A percentile compares a stretch with the other conserved stretches of the same genome.
phyloP scores from a whole-genome alignment of 2,329 filamentous ascomycete species.

The Leptographium galeiforme region DNA sequence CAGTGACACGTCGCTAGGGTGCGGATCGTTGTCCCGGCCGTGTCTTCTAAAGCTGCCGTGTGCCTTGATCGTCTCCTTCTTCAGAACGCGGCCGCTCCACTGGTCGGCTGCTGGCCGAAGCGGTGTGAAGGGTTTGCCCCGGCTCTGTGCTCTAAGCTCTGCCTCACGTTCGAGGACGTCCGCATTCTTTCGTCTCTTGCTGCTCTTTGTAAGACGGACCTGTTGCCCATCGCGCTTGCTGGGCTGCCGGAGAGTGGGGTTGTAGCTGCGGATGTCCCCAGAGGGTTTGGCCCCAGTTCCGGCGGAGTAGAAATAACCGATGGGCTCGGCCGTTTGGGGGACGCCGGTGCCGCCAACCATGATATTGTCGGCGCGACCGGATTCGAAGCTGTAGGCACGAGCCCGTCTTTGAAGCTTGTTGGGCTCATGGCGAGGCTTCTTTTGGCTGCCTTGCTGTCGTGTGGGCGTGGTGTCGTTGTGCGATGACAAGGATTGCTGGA shows the following conservation, averaged over 20 bases:
- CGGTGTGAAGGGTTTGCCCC: conserved; percentile 39
- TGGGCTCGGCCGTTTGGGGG: conserved; percentile 7
- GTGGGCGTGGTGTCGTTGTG: conserved; percentile 12
- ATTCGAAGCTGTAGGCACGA: conserved; percentile 49
- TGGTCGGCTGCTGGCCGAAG: conserved; percentile 47
- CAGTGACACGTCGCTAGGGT: conserved; percentile 60
- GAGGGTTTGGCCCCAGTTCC: conserved; percentile 4
- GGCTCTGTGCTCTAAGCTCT: conserved; percentile 76
- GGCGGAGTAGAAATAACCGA: not conserved
- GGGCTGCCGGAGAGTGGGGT: conserved; percentile 41
- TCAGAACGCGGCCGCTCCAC: conserved; percentile 45
- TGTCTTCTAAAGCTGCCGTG: conserved; percentile 28
- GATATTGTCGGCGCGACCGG: conserved; percentile 42
- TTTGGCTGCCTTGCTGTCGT: conserved; percentile 19
- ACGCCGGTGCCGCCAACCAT: conserved; percentile 20
- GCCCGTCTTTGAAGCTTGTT: conserved; percentile 33
- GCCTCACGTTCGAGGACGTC: conserved; percentile 69
- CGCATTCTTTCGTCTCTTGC: conserved; percentile 60
- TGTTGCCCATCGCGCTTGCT: conserved; percentile 48
- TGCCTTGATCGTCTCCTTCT: conserved; percentile 52
- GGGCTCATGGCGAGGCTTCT: conserved; percentile 31
- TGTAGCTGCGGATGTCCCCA: conserved; percentile 15
- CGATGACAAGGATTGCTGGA: conserved; percentile 15
- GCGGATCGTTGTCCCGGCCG: conserved; percentile 30
- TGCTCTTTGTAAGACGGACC: conserved; percentile 53